Evolutionary conservation across 2,329 filamentous ascomycete species (phyloP).

Genomic region (Colletotrichum destructivum): DNA sequence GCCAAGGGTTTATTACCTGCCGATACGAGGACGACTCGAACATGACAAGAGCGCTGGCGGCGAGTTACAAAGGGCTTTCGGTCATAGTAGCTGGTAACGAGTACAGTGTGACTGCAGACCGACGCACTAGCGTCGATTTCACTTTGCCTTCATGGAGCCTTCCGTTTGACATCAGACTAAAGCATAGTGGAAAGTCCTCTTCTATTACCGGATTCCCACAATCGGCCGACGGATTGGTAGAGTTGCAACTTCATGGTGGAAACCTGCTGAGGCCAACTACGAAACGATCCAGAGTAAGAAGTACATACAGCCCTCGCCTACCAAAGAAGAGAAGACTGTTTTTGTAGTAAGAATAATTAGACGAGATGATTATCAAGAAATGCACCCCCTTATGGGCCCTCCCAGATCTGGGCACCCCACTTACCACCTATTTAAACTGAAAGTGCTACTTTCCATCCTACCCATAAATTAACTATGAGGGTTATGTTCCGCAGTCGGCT

Average conservation of each 20-base stretch:
- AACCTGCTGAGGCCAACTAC: not conserved
- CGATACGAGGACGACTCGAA: not conserved
- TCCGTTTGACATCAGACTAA: not conserved
- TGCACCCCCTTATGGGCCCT: too few species aligned
- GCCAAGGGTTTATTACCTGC: not conserved
- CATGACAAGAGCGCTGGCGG: not conserved
- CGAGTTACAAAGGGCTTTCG: not conserved
- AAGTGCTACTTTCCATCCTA: too few species aligned
- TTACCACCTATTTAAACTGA: too few species aligned
- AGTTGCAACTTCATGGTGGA: not conserved
- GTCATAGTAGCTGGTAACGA: not conserved
- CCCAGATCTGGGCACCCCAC: too few species aligned
- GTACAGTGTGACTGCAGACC: not conserved
- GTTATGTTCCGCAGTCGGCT: too few species aligned
- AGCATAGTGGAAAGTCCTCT: not conserved
- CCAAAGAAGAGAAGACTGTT: not conserved
- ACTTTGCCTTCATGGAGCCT: constrained; percentile 3
- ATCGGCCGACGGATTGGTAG: not conserved
- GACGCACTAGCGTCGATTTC: not conserved
- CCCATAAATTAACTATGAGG: too few species aligned
- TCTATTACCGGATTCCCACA: constrained; percentile 4
- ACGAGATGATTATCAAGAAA: too few species aligned
- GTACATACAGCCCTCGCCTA: not conserved
- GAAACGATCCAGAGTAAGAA: not conserved
- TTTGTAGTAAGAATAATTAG: too few species aligned